Evolutionary conservation across 1,284 basidiomycete genomes (phyloP).

Genomic region (Flammula alnicola): DNA sequence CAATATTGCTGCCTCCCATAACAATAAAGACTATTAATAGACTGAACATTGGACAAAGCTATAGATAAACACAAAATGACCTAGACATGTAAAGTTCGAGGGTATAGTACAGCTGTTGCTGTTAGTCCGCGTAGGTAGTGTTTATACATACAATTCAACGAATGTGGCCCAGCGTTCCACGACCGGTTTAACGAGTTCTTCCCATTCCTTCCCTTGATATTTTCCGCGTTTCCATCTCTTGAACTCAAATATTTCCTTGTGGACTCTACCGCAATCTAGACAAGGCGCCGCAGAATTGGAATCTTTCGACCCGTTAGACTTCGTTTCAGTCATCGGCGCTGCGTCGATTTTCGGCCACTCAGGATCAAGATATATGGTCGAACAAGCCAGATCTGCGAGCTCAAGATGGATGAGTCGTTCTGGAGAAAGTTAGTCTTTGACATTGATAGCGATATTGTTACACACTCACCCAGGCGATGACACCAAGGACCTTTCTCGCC

Average conservation of each 20-base stretch:
- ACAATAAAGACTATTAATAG: too few species aligned
- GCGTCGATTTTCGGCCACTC: constrained; percentile 42
- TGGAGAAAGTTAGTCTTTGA: constrained; percentile 34
- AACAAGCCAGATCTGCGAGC: constrained; percentile 65
- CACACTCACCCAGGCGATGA: constrained; percentile 43
- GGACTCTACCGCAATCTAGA: constrained; percentile 58
- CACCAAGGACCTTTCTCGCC: constrained; percentile 57
- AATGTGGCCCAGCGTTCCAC: constrained; percentile 78
- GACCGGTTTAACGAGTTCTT: constrained; percentile 70
- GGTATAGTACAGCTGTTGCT: constrained; percentile 1
- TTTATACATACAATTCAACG: constrained; percentile 47
- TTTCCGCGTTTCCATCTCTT: constrained; percentile 51
- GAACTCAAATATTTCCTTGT: constrained; percentile 81
- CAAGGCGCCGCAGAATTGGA: constrained; percentile 29
- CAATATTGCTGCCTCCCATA: too few species aligned
- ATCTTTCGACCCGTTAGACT: constrained; percentile 18
- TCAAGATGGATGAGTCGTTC: constrained; percentile 80
- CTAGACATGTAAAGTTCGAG: neutral
- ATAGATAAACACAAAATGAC: neutral
- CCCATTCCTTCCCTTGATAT: constrained; percentile 71
- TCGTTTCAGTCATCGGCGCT: constrained; percentile 14
- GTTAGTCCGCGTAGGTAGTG: neutral
- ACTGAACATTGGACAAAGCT: too few species aligned
- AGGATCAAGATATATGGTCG: constrained; percentile 61
- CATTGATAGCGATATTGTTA: neutral